phyloP scores from a whole-genome alignment of 2,329 filamentous ascomycete species.

The Ophiostoma piceae region DNA sequence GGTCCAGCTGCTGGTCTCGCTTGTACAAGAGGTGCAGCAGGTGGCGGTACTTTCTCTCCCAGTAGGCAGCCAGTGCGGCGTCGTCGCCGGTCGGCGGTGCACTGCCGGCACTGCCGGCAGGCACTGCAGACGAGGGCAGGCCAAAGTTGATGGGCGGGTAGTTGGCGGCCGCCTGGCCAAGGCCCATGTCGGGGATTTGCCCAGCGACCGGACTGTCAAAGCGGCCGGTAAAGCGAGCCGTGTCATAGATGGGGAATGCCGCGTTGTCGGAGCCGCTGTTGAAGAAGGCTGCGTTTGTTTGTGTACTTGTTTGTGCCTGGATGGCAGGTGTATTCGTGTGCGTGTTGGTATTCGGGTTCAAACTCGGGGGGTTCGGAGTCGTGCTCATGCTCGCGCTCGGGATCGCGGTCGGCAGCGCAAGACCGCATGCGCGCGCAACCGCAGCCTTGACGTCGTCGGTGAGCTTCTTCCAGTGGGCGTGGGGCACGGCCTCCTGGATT shows the following conservation, averaged over 20 bases:
- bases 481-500: conserved; percentile 46
- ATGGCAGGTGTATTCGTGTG: too few relatives aligned
- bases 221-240: neutral
- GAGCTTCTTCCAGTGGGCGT: conserved; percentile 38
- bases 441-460: conserved; percentile 17
- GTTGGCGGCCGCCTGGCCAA: neutral
- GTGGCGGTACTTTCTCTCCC: conserved; percentile 51
- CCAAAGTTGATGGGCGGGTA: conserved; percentile 3
- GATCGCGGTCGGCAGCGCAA: too few relatives aligned
- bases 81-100: conserved; percentile 14
- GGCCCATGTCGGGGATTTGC: too few relatives aligned
- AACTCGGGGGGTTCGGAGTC: neutral
- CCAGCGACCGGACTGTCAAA: neutral
- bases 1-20: conserved; percentile 49
- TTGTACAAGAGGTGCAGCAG: conserved; percentile 47
- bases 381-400: neutral
- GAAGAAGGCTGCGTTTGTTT: neutral
- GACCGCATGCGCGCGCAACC: conserved; percentile 24
- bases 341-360: neutral
- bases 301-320: too few relatives aligned
- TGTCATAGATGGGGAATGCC: neutral
- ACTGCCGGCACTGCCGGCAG: neutral
- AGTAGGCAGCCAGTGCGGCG: conserved; percentile 37
- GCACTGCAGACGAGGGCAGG: neutral
- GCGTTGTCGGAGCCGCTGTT: neutral